phyloP scores from a whole-genome alignment of 2,329 filamentous ascomycete genomes.

The Aureobasidium sp. region DNA sequence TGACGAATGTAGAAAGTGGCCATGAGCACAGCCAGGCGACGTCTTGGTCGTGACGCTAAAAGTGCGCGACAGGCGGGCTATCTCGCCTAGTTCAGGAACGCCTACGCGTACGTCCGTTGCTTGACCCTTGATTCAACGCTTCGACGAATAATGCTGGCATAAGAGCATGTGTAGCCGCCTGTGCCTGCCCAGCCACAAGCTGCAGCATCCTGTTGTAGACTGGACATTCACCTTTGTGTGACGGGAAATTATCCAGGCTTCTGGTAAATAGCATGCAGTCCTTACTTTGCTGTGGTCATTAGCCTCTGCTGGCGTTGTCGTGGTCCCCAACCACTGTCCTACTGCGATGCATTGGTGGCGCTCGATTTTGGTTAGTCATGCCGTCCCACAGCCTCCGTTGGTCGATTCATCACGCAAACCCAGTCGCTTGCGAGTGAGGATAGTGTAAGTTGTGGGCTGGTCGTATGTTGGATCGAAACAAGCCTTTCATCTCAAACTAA shows the following conservation, averaged over 20 bases:
- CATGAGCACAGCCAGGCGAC: background rate
- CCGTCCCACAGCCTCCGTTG: background rate
- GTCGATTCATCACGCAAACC: background rate
- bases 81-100: constrained; percentile 9
- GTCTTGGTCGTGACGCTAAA: constrained; percentile 5
- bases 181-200: background rate
- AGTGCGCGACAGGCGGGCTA: constrained; percentile 2
- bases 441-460: background rate
- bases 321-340: background rate
- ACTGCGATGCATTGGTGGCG: background rate
- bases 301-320: background rate
- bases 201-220: background rate
- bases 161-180: background rate
- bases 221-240: background rate
- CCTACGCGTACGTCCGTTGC: constrained; percentile 2
- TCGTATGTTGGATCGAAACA: background rate
- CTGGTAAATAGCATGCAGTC: background rate
- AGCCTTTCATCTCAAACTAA: background rate
- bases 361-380: background rate
- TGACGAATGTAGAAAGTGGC: background rate
- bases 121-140: background rate
- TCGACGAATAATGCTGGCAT: background rate
- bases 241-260: background rate
- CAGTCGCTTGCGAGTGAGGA: background rate
- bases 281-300: background rate